These are phyloP conservation scores for Silene noctiflora DNA, from an alignment of 179 eudicot genomes.

Conservation along the genomic window DNA sequence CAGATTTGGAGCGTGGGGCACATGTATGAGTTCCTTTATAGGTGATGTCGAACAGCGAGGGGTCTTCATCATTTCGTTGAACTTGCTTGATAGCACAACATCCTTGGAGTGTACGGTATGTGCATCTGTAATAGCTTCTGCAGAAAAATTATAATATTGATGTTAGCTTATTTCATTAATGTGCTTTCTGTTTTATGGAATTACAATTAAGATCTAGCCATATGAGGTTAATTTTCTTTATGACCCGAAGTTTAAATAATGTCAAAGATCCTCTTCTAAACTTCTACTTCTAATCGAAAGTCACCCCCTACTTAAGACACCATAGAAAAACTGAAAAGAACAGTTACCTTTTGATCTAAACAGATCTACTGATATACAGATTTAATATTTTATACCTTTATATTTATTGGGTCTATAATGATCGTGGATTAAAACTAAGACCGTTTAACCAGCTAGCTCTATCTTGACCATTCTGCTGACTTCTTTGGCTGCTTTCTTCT, in stretches of 20 bases:
- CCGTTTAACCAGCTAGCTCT: not conserved
- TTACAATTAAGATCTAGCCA: not conserved
- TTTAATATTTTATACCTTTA: not conserved
- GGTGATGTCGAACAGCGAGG: conserved; percentile 53
- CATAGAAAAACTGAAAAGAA: too few species aligned
- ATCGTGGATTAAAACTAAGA: too few species aligned
- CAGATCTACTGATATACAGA: not conserved
- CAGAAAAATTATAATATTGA: conserved; percentile 26
- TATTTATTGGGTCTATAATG: not conserved
- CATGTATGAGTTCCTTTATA: conserved; percentile 82
- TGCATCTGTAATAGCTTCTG: conserved; percentile 97
- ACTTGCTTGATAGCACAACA: conserved; percentile 86
- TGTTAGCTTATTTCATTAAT: conserved; percentile 19
- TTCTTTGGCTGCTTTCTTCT: not conserved
- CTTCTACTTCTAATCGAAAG: not conserved
- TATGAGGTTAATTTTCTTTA: not conserved
- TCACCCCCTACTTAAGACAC: not conserved
- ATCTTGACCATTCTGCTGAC: not conserved
- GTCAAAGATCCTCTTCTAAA: too few species aligned
- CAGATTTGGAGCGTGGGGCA: conserved; percentile 35
- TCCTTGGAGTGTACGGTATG: conserved; percentile 54
- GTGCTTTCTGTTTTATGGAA: not conserved
- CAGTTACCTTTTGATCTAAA: not conserved
- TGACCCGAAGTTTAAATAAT: not conserved
- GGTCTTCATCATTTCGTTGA: conserved; percentile 72